Conservation (phyloP, 805 yeast species). For the Wickerhamiella shivajii region DNA sequence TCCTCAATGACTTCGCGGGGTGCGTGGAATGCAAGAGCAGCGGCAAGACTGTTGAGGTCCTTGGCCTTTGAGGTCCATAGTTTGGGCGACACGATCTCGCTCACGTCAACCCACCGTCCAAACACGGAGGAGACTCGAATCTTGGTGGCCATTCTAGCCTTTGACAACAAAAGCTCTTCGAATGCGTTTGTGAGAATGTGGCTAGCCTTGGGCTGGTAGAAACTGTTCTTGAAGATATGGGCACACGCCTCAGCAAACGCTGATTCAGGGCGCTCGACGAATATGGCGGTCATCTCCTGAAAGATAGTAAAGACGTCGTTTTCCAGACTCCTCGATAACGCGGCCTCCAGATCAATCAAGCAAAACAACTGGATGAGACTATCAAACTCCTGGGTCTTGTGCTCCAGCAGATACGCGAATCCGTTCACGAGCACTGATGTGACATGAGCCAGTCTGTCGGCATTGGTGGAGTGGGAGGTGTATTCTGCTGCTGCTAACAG, state of each 20-base stretch:
- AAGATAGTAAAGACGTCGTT: neutral
- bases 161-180: slow-evolving; percentile 1
- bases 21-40: slow-evolving; percentile 1
- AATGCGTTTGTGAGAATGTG: neutral
- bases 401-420: neutral
- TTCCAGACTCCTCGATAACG: slow-evolving; percentile 2
- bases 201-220: neutral
- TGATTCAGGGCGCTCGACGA: neutral
- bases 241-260: neutral
- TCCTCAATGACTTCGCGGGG: neutral
- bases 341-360: slow-evolving; percentile 2
- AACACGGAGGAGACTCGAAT: neutral
- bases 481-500: slow-evolving; percentile 1
- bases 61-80: slow-evolving; percentile 1
- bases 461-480: neutral
- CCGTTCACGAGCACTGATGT: too few species aligned
- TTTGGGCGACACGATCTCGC: slow-evolving; percentile 1
- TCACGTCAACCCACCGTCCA: slow-evolving; percentile 5
- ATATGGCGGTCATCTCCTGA: neutral
- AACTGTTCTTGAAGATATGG: too few species aligned
- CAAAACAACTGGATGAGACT: neutral
- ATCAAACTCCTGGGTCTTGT: neutral
- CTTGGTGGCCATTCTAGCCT: neutral
- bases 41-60: neutral
- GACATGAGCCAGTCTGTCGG: neutral